Evolutionary conservation across 805 yeast genomes (phyloP), one percentile per base, ranked within the genome.

Genomic region (Wickerhamomyces xylosicus): DNA sequence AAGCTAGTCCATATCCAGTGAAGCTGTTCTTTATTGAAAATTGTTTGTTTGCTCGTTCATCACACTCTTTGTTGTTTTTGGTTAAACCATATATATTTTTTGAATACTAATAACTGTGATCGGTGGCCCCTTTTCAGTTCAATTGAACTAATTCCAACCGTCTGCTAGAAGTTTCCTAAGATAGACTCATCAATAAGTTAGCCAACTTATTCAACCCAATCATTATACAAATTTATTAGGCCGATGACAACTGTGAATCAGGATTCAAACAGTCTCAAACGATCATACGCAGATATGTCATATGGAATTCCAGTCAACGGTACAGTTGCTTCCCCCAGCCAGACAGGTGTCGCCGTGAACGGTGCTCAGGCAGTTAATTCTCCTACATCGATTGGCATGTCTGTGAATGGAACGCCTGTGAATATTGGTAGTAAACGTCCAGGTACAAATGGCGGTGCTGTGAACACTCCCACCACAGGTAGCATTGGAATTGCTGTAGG

Each of bases 251-350:
- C n/a, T n/a, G 29, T 25, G 5, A 25, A 25, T n/a, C 29, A 25
- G 14, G 29, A 25, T n/a, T 8, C 13, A n/a, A 25, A 25, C 14
- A 25, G 42, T n/a, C 37, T 41, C 10, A 48, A 48, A 36, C 37
- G 53, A 27, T 39, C 51, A 2, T 48, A 43, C 32, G 31, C 40
- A 5, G 52, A 48, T 9, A 48, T 51, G 53, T 45, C 39, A 19
- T 38, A 29, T 10, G 37, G 43, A 15, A 27, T 16, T 2, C 41
- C 42, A 17, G 36, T 31, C 2, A 42, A 38, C 13, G 47, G 46
- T 2, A 31, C 22, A 10, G 13, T 25, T n/a, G 13, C 29, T 10
- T 25, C 29, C 8, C 29, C 29, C 4, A 7, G 8, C 14, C 14
- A 7, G 5, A 13, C 29, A 3, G 27, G 45, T 5, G 42, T 25